Evolutionary conservation across 306 rosid genomes (phyloP), one percentile per base, ranked within the genome.

Genomic region (Cucurbita argyrosperma): DNA sequence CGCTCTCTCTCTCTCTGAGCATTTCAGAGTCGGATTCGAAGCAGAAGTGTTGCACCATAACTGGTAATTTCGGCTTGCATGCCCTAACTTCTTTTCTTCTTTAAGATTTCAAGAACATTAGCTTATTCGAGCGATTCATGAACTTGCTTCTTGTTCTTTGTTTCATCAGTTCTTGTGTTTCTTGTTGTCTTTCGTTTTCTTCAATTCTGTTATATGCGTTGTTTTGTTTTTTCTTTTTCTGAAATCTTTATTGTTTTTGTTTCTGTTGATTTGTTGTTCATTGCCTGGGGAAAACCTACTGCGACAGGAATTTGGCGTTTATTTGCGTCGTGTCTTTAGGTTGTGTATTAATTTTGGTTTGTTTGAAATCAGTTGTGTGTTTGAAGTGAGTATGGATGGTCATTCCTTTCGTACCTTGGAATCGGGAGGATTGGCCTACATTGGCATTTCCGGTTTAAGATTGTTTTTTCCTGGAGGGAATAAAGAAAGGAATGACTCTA

Each of bases 41-140:
- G 43, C 58, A 49, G 45, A 69, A 49, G 23, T 35, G 21, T 26
- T 21, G 5, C 11, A 13, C 3, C 18, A 3, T n/a, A 45, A 11
- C 54, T 19, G 74, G 56, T 68, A 63, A n/a, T 64, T 42, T 64
- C 16, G 1, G 8, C 43, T 30, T 23, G 3, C 54, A 23, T 46
- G 45, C 74, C 74, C 74, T 49, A 69, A 8, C 74, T 69, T 68
- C 57, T 64, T 18, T 18, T 18, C 8, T 64, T 64, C 71, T 67
- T 7, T 12, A 66, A 10, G 21, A 7, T 18, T 66, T 66, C 18
- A 3, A 5, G 15, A 19, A 26, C 11, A 11, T 26, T 4, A 0
- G 10, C 15, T 47, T 47, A 10, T 68, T 47, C 53, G 1, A n/a
- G 2, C 18, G 72, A 67, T 69, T 69, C 18, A 26, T 13, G 1